These are phyloP conservation scores for Cladosporium sp. DNA, from an alignment of 2,329 filamentous ascomycete genomes.

Conservation along the genomic window DNA sequence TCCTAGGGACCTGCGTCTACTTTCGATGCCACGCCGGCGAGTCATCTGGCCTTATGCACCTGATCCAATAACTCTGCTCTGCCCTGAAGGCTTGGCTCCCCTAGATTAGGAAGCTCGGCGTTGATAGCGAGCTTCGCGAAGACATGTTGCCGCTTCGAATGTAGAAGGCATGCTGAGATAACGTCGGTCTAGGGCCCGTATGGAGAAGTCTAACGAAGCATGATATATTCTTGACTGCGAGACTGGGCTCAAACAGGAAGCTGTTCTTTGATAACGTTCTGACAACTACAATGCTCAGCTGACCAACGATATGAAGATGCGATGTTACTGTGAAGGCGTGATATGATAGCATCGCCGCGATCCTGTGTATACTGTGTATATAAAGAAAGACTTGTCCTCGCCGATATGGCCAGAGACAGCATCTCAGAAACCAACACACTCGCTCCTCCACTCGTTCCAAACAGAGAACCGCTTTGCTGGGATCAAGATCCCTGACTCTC, in stretches of 20 bases:
- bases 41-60: conserved; percentile 8
- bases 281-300: conserved; percentile 1
- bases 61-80: conserved; percentile 1
- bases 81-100: background rate
- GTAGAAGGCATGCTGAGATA: conserved; percentile 11
- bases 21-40: background rate
- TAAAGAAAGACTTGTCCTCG: background rate
- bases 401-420: background rate
- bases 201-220: conserved; percentile 8
- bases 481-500: background rate
- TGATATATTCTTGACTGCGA: background rate
- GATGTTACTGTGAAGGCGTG: conserved; percentile 2
- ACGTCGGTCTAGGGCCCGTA: conserved; percentile 5
- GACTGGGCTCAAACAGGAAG: conserved; percentile 6
- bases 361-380: background rate
- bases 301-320: background rate
- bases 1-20: background rate
- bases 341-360: background rate
- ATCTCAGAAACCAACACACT: background rate
- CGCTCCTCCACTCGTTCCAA: background rate
- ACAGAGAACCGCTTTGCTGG: background rate
- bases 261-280: conserved; percentile 7
- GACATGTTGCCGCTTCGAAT: conserved; percentile 1
- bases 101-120: conserved; percentile 3
- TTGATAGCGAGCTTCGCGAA: conserved; percentile 5